Conservation (phyloP, 768 basidiomycete genomes). For the Chiua virens region DNA sequence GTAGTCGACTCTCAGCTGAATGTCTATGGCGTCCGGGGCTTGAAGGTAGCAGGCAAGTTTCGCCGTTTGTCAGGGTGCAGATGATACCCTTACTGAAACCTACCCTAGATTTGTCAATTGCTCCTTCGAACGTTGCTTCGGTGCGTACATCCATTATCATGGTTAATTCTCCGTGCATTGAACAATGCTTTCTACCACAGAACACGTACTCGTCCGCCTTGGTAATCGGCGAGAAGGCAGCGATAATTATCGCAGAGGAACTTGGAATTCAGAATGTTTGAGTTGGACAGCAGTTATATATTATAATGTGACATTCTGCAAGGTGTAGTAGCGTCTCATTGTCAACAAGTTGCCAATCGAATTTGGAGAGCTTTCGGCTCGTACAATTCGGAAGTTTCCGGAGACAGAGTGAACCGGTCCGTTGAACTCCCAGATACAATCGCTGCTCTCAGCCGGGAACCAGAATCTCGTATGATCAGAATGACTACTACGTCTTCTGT, state of each 20-base stretch:
- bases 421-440: no score
- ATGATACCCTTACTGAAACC: background rate
- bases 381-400: no score
- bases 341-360: no score
- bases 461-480: no score
- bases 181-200: background rate
- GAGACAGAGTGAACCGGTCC: no score
- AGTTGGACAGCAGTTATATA: background rate
- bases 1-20: constrained; percentile 64
- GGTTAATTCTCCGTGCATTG: no score
- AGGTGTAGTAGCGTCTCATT: no score
- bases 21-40: constrained; percentile 56
- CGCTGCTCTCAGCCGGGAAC: no score
- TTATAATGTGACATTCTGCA: no score
- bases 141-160: constrained; percentile 13
- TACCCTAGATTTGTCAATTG: constrained; percentile 38
- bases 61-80: background rate
- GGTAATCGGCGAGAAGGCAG: constrained; percentile 28
- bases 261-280: constrained; percentile 17
- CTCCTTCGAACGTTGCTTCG: constrained; percentile 38
- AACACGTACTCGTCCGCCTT: constrained; percentile 26
- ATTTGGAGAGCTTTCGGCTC: no score
- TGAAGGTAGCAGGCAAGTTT: constrained; percentile 56
- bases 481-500: no score
- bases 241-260: constrained; percentile 20